A percentile compares a stretch with the other conserved stretches of the same genome.
phyloP scores from a whole-genome alignment of 306 rosid species.

The Quercus wislizeni region DNA sequence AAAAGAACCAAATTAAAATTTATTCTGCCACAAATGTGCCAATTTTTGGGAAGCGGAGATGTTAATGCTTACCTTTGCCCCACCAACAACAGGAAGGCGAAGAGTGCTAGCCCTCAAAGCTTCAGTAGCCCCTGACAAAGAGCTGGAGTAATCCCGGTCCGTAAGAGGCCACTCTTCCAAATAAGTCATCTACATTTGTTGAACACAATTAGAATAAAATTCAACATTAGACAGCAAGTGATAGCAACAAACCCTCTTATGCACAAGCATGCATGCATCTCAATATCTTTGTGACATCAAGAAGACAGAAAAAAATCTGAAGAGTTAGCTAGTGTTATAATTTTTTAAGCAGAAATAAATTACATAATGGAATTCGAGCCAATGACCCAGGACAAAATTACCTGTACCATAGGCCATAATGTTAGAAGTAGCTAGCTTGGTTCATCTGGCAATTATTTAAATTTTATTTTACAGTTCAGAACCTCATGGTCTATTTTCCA shows the following conservation, averaged over 20 bases:
- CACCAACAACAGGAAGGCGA: constrained; percentile 87
- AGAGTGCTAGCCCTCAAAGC: constrained; percentile 91
- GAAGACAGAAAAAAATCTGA: background rate
- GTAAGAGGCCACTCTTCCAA: constrained; percentile 81
- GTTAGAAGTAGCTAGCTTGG: background rate
- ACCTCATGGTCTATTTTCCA: background rate
- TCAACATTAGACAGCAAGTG: constrained; percentile 7
- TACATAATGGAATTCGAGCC: background rate
- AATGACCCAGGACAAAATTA: background rate
- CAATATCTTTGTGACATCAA: background rate
- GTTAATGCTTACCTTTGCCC: constrained; percentile 62
- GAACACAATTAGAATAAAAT: constrained; percentile 20
- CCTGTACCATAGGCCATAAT: background rate
- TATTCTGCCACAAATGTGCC: background rate
- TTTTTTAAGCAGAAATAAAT: background rate
- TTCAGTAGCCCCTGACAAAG: constrained; percentile 81
- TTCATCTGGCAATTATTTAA: background rate
- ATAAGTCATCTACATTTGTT: constrained; percentile 53
- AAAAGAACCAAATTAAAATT: constrained; percentile 4
- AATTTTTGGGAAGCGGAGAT: background rate
- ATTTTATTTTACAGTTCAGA: background rate
- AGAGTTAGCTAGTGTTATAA: background rate
- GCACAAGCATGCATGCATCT: constrained; percentile 2
- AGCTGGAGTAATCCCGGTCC: constrained; percentile 72
- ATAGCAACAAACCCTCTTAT: constrained; percentile 7